Evolutionary conservation across 106 monocot genomes (phyloP).

Genomic region (Apostasia shenzhenica): DNA sequence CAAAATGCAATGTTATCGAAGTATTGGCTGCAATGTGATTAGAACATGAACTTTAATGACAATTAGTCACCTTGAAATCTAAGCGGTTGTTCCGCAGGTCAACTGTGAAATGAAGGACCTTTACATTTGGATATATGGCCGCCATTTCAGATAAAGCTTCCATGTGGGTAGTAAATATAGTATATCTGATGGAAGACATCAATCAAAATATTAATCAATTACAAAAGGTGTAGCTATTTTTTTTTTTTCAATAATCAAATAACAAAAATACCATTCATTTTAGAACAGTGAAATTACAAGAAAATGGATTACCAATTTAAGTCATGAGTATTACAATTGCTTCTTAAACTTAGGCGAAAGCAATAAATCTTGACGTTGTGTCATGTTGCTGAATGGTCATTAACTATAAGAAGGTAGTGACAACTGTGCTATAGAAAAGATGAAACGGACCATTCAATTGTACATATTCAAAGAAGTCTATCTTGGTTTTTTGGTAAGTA

Average conservation of each 20-base stretch:
- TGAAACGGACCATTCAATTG: neutral
- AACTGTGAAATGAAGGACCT: slow-evolving; percentile 97
- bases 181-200: slow-evolving; percentile 42
- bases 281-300: neutral
- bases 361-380: neutral
- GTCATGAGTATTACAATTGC: neutral
- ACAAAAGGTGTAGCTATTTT: neutral
- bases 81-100: slow-evolving; percentile 86
- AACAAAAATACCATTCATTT: neutral
- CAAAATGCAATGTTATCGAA: neutral
- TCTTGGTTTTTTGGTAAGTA: too few species aligned
- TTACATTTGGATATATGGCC: slow-evolving; percentile 87
- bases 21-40: neutral
- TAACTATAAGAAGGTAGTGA: neutral
- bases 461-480: too few species aligned
- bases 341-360: neutral
- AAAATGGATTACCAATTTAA: neutral
- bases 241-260: neutral
- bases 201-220: neutral
- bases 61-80: slow-evolving; percentile 70
- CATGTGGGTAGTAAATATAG: slow-evolving; percentile 96
- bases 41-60: neutral
- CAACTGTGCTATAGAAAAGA: neutral
- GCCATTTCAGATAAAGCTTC: slow-evolving; percentile 77
- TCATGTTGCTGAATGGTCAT: too few species aligned